Evolutionary conservation across 139 green algal species (phyloP).

Genomic region (Auxenochlorella pyrenoidosa): DNA sequence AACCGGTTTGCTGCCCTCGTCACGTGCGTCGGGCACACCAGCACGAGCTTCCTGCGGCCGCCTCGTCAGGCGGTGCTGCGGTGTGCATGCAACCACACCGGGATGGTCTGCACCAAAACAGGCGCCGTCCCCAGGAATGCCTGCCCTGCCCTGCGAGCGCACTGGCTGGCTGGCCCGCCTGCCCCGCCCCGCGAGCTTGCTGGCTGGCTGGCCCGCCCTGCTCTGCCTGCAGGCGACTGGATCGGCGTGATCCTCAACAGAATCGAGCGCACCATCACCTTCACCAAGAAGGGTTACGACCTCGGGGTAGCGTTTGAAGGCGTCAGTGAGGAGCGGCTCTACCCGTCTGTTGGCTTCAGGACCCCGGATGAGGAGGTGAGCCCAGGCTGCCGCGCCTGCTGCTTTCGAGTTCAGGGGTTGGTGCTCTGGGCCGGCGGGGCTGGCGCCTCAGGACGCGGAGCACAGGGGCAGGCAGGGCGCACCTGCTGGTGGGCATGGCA

Average conservation of each 20-base stretch:
- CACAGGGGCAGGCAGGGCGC: too few species aligned
- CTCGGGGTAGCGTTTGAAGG: constrained; percentile 79
- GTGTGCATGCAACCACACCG: too few species aligned
- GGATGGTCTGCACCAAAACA: too few species aligned
- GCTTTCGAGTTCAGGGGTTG: background rate
- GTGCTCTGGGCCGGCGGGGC: background rate
- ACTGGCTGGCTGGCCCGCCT: too few species aligned
- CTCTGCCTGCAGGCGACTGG: constrained; percentile 66
- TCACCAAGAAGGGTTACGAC: constrained; percentile 67
- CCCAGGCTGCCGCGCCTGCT: background rate
- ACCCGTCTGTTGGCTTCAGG: constrained; percentile 80
- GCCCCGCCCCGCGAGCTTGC: background rate
- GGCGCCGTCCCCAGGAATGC: too few species aligned
- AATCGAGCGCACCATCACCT: constrained; percentile 62
- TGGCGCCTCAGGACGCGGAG: background rate
- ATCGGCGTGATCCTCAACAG: constrained; percentile 67
- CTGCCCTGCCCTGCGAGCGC: too few species aligned
- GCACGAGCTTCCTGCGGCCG: too few species aligned
- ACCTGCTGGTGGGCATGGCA: too few species aligned
- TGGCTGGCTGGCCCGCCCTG: too few species aligned
- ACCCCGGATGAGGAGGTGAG: constrained; percentile 72
- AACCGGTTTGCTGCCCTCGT: too few species aligned
- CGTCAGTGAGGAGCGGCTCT: constrained; percentile 70
- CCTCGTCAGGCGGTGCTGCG: too few species aligned
- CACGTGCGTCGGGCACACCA: too few species aligned